These are phyloP conservation scores for Cyamopsis tetragonoloba DNA, from an alignment of 306 rosid genomes.

Conservation along the genomic window DNA sequence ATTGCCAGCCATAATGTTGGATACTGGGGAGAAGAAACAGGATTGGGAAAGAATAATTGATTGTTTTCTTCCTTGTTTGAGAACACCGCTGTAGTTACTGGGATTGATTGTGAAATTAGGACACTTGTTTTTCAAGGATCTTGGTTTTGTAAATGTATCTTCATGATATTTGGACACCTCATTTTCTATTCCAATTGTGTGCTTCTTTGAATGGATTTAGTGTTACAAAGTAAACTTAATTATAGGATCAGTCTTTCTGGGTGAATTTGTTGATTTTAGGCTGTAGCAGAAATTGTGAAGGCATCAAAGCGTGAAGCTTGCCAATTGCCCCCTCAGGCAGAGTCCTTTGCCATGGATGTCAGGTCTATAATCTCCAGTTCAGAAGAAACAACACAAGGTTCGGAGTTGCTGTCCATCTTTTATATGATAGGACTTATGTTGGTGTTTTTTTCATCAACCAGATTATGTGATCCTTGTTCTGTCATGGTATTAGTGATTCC, in stretches of 20 bases:
- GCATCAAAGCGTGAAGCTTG: conserved; percentile 75
- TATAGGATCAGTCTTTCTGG: not conserved
- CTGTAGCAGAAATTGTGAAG: conserved; percentile 76
- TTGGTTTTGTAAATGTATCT: no score
- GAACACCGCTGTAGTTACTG: not conserved
- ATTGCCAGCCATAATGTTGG: no score
- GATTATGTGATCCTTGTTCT: not conserved
- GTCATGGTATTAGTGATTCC: conserved; percentile 11
- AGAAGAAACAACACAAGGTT: conserved; percentile 40
- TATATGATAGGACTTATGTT: not conserved
- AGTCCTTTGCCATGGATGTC: conserved; percentile 56
- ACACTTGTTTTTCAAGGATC: no score
- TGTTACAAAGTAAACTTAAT: not conserved
- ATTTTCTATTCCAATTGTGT: not conserved
- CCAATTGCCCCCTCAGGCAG: conserved; percentile 58
- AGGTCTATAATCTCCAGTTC: conserved; percentile 43
- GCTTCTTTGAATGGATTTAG: not conserved
- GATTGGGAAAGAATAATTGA: no score
- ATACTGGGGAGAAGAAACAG: no score
- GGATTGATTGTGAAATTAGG: no score
- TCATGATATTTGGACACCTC: not conserved
- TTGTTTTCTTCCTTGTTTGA: no score
- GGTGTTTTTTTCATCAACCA: not conserved
- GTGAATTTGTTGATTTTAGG: conserved; percentile 44
- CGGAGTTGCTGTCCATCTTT: conserved; percentile 2